These are phyloP conservation scores for Heterobasidion irregulare DNA, from an alignment of 1,284 basidiomycete species.

Conservation along the genomic window DNA sequence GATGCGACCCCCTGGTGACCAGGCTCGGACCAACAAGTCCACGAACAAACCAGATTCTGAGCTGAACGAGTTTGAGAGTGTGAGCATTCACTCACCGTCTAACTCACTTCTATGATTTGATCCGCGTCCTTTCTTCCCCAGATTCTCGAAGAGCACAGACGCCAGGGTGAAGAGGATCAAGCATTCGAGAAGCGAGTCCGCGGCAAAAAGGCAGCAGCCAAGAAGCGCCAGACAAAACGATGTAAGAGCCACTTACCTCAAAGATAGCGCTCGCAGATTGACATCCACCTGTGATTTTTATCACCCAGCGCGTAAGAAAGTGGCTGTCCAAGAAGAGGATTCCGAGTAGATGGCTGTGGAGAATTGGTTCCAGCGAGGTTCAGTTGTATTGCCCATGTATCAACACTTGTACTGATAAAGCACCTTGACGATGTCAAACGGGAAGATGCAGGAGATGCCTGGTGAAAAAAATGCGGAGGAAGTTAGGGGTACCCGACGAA, in stretches of 20 bases:
- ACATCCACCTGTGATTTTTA: neutral
- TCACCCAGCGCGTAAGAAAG: slow-evolving; percentile 1
- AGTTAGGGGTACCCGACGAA: neutral
- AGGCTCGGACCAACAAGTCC: slow-evolving; percentile 83
- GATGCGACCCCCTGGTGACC: neutral
- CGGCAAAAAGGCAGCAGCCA: slow-evolving; percentile 74
- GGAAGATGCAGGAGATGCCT: neutral
- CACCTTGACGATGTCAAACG: neutral
- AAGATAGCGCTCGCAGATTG: neutral
- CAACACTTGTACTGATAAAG: neutral
- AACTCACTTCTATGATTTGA: neutral
- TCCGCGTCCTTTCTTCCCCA: slow-evolving; percentile 18
- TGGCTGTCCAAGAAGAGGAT: neutral
- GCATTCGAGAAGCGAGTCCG: slow-evolving; percentile 80
- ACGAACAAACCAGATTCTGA: slow-evolving; percentile 85
- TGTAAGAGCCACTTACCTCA: neutral
- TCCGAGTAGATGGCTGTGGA: neutral
- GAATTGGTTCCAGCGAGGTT: neutral
- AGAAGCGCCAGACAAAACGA: slow-evolving; percentile 43
- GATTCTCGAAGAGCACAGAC: slow-evolving; percentile 78
- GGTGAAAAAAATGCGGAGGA: neutral
- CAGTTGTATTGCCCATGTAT: neutral
- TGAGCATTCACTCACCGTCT: slow-evolving; percentile 20
- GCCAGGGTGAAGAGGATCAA: slow-evolving; percentile 87
- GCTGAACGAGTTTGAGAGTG: slow-evolving; percentile 83